Percentiles rank a stretch among this genome's conserved stretches.
Conservation (phyloP, 2,329 filamentous ascomycete genomes). For the Fusarium devonianum region DNA sequence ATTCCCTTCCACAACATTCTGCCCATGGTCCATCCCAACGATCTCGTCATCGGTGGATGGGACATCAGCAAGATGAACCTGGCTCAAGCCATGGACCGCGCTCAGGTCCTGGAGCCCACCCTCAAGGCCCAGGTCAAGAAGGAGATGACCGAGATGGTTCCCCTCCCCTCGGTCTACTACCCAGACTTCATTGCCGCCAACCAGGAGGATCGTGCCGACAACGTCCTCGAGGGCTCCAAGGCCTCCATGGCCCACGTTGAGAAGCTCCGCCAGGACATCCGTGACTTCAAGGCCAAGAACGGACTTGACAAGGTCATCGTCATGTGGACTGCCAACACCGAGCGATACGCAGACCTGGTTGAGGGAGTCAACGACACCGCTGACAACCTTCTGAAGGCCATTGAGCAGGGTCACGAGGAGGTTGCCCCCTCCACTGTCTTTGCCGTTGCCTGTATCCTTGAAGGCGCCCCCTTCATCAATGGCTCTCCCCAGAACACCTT, state of each 20-base stretch:
- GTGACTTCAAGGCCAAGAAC: slow-evolving; percentile 88
- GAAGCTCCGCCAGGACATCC: slow-evolving; percentile 91
- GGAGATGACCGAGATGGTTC: slow-evolving; percentile 88
- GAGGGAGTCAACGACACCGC: slow-evolving; percentile 94
- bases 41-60: slow-evolving; percentile 95
- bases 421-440: slow-evolving; percentile 97
- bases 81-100: slow-evolving; percentile 92
- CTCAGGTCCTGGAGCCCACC: slow-evolving; percentile 92
- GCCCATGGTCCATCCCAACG: slow-evolving; percentile 97
- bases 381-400: slow-evolving; percentile 88
- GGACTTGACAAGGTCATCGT: slow-evolving; percentile 93
- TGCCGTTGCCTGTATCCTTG: slow-evolving; percentile 91
- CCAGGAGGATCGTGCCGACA: slow-evolving; percentile 95
- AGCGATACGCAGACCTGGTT: slow-evolving; percentile 90
- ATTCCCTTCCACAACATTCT: slow-evolving; percentile 94
- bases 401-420: slow-evolving; percentile 86
- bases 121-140: slow-evolving; percentile 90
- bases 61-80: slow-evolving; percentile 94
- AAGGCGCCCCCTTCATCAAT: slow-evolving; percentile 95
- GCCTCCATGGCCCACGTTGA: slow-evolving; percentile 89
- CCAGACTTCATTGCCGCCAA: slow-evolving; percentile 99
- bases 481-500: slow-evolving; percentile 99
- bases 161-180: slow-evolving; percentile 96
- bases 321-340: slow-evolving; percentile 98
- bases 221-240: slow-evolving; percentile 82